Evolutionary conservation across 371 early-diverging fungal genomes (phyloP).

Genomic region (Quaeritorhiza haematococci): DNA sequence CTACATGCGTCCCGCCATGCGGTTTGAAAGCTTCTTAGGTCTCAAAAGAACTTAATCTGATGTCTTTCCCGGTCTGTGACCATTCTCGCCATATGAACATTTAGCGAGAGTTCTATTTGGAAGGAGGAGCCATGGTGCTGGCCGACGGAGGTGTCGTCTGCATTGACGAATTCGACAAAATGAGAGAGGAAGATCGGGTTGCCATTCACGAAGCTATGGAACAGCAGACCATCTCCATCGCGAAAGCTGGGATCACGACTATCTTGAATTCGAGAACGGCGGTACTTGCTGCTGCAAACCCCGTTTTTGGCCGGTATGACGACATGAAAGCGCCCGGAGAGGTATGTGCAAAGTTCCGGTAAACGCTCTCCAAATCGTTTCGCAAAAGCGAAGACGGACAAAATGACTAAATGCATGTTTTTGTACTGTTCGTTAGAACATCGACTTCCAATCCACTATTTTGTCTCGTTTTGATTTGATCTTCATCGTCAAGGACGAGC

Average conservation of each 20-base stretch:
- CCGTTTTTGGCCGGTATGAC: constrained; percentile 99
- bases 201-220: constrained; percentile 99
- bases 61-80: too few relatives aligned
- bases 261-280: constrained; percentile 97
- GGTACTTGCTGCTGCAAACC: constrained; percentile 99
- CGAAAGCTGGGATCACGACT: constrained; percentile 99
- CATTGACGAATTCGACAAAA: constrained; percentile 99
- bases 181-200: constrained; percentile 99
- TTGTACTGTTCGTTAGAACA: too few relatives aligned
- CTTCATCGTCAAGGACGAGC: constrained; percentile 92
- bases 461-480: constrained; percentile 97
- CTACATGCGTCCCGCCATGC: too few relatives aligned
- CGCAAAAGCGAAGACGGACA: neutral
- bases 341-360: constrained; percentile 25
- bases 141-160: constrained; percentile 99
- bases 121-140: constrained; percentile 99
- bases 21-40: too few relatives aligned
- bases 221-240: constrained; percentile 99
- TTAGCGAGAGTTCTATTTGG: constrained; percentile 94
- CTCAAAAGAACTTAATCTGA: too few relatives aligned
- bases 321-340: constrained; percentile 96
- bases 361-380: neutral
- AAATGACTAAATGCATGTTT: too few relatives aligned
- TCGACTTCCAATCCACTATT: constrained; percentile 99
- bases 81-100: too few relatives aligned